A percentile compares a stretch with the other conserved stretches of the same genome.
These are phyloP conservation scores for Raddia distichophylla DNA, from an alignment of 176 grass and related monocot species.

Conservation along the genomic window DNA sequence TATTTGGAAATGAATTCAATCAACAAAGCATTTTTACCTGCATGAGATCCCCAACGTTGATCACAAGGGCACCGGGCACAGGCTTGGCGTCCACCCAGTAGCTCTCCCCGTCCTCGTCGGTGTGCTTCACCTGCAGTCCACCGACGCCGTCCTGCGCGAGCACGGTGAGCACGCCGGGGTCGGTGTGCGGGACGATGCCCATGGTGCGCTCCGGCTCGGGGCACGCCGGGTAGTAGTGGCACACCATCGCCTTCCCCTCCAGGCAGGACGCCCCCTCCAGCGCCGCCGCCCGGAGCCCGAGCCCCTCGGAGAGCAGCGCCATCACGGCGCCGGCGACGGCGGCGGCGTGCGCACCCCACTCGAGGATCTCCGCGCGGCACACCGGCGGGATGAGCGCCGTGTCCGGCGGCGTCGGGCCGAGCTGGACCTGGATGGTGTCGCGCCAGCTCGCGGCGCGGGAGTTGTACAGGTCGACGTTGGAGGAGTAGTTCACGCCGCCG, in stretches of 20 bases:
- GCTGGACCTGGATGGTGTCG: conserved; percentile 66
- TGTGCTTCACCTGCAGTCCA: conserved; percentile 82
- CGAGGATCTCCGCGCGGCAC: conserved; percentile 58
- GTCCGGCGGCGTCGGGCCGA: conserved; percentile 49
- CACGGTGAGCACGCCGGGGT: conserved; percentile 72
- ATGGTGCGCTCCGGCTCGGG: conserved; percentile 82
- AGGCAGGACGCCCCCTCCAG: conserved; percentile 53
- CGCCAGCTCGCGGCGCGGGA: conserved; percentile 85
- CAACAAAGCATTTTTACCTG: conserved; percentile 53
- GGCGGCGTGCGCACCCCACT: conserved; percentile 58
- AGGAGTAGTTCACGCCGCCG: conserved; percentile 68
- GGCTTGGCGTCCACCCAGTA: conserved; percentile 76
- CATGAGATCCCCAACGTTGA: conserved; percentile 86
- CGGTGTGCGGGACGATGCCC: conserved; percentile 72
- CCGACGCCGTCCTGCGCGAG: conserved; percentile 68
- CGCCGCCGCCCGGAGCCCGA: conserved; percentile 31
- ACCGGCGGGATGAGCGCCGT: conserved; percentile 55
- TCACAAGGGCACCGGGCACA: conserved; percentile 69
- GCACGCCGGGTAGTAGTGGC: conserved; percentile 92
- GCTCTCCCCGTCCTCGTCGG: conserved; percentile 36
- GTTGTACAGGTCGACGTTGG: conserved; percentile 70
- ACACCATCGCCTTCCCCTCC: conserved; percentile 64
- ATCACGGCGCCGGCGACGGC: conserved; percentile 46
- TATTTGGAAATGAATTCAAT: not conserved
- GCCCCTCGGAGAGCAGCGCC: conserved; percentile 62